Conservation (phyloP, 331 rosid species). For the Stylosanthes scabra region DNA sequence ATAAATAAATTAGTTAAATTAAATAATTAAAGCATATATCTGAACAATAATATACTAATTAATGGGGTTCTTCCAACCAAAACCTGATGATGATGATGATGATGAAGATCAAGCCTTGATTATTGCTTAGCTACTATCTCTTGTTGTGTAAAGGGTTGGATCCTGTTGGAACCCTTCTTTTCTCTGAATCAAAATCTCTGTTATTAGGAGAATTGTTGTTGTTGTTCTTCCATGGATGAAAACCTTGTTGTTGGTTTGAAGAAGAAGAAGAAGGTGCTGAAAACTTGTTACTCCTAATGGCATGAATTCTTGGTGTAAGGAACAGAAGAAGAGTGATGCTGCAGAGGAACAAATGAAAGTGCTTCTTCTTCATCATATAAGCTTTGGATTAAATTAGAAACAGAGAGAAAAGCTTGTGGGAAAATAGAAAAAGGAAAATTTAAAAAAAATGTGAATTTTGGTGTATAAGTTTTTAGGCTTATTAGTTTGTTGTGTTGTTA, state of each 20-base stretch:
- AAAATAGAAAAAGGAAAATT: constrained; percentile 11
- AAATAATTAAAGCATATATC: constrained; percentile 27
- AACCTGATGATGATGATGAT: constrained; percentile 18
- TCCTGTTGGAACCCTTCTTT: constrained; percentile 61
- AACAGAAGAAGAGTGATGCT: constrained; percentile 48
- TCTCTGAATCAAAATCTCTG: constrained; percentile 47
- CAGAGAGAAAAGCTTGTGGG: constrained; percentile 16
- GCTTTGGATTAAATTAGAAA: neutral
- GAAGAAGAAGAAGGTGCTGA: constrained; percentile 47
- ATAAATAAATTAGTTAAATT: constrained; percentile 24
- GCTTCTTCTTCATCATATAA: constrained; percentile 27
- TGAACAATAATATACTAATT: constrained; percentile 3
- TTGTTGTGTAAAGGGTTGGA: constrained; percentile 68
- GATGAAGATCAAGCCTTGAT: neutral
- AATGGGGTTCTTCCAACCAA: constrained; percentile 10
- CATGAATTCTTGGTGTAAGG: constrained; percentile 45
- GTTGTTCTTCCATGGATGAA: constrained; percentile 44
- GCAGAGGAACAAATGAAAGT: constrained; percentile 24
- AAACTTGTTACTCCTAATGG: constrained; percentile 35
- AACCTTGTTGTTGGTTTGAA: constrained; percentile 37
- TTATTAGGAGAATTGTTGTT: constrained; percentile 32
- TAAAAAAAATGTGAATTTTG: neutral
- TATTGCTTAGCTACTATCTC: too few species aligned
- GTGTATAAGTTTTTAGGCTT: constrained; percentile 15
- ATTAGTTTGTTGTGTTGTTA: neutral